Evolutionary conservation across 1,284 basidiomycete genomes (phyloP).

Genomic region (Malassezia globosa): DNA sequence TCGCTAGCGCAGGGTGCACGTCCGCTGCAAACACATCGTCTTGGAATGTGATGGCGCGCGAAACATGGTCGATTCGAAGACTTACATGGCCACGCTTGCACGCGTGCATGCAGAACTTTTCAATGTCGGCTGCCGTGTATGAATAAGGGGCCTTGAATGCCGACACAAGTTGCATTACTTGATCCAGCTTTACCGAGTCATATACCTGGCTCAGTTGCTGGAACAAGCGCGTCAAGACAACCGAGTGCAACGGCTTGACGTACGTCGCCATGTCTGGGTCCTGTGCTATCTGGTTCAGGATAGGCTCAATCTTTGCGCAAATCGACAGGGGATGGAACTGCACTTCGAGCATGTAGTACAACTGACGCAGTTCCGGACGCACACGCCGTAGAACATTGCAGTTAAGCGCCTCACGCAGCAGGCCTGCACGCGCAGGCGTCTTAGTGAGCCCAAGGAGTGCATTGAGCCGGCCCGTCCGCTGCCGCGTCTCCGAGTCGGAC

Average conservation of each 20-base stretch:
- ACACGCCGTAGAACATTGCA: constrained; percentile 73
- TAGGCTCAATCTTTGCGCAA: constrained; percentile 68
- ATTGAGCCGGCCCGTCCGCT: constrained; percentile 64
- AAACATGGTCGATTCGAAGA: constrained; percentile 80
- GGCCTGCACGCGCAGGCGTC: constrained; percentile 72
- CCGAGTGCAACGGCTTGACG: constrained; percentile 77
- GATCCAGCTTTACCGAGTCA: constrained; percentile 61
- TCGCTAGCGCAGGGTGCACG: constrained; percentile 32
- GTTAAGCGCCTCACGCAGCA: constrained; percentile 55
- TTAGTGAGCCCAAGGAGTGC: constrained; percentile 73
- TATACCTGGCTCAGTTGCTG: constrained; percentile 90
- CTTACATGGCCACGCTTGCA: constrained; percentile 76
- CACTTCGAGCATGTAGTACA: constrained; percentile 84
- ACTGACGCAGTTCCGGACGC: constrained; percentile 64
- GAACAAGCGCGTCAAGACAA: constrained; percentile 84
- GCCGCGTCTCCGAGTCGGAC: constrained; percentile 50
- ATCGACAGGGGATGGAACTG: constrained; percentile 90
- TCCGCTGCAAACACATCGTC: constrained; percentile 54
- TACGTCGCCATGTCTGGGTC: constrained; percentile 52
- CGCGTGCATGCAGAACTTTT: constrained; percentile 74
- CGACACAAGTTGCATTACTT: constrained; percentile 43
- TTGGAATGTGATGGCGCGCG: constrained; percentile 72
- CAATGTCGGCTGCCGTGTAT: constrained; percentile 46
- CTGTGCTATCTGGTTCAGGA: constrained; percentile 54
- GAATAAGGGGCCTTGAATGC: constrained; percentile 43